phyloP scores from a whole-genome alignment of 1,284 basidiomycete genomes.

The Entoloma clypeatum region DNA sequence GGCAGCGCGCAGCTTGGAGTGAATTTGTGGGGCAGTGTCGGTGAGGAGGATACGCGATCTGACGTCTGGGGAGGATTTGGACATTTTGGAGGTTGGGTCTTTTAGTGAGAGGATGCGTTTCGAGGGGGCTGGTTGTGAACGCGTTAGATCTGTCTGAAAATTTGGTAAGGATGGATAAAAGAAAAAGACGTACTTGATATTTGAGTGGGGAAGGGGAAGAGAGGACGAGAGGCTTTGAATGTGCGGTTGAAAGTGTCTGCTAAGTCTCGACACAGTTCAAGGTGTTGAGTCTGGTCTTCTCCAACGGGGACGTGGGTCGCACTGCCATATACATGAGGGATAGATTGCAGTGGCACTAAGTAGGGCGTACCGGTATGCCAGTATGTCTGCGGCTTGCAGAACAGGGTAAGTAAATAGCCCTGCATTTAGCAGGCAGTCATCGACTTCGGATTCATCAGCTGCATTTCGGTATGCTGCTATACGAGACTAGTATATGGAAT shows the following conservation, averaged over 20 bases:
- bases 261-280: constrained; percentile 84
- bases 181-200: constrained; percentile 65
- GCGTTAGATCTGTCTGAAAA: constrained; percentile 1
- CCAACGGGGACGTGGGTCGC: constrained; percentile 94
- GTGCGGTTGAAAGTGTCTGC: constrained; percentile 81
- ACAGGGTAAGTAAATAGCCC: constrained; percentile 93
- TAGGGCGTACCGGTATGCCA: constrained; percentile 69
- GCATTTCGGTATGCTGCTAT: constrained; percentile 74
- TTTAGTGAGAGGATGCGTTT: constrained; percentile 81
- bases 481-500: constrained; percentile 58
- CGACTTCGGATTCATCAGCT: constrained; percentile 69
- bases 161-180: background rate
- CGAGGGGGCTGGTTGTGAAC: constrained; percentile 60
- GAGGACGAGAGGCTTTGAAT: constrained; percentile 39
- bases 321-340: constrained; percentile 35
- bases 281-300: constrained; percentile 92
- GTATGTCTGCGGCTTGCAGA: constrained; percentile 90
- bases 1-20: constrained; percentile 72
- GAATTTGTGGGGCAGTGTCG: constrained; percentile 63
- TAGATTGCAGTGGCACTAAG: background rate
- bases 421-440: constrained; percentile 78
- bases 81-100: constrained; percentile 90
- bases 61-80: constrained; percentile 81
- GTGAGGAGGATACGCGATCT: constrained; percentile 87
- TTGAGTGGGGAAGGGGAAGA: constrained; percentile 75